A percentile compares a stretch with the other conserved stretches of the same genome.
Evolutionary conservation across 345 rosid genomes (phyloP).

Genomic region (Salix caprea): DNA sequence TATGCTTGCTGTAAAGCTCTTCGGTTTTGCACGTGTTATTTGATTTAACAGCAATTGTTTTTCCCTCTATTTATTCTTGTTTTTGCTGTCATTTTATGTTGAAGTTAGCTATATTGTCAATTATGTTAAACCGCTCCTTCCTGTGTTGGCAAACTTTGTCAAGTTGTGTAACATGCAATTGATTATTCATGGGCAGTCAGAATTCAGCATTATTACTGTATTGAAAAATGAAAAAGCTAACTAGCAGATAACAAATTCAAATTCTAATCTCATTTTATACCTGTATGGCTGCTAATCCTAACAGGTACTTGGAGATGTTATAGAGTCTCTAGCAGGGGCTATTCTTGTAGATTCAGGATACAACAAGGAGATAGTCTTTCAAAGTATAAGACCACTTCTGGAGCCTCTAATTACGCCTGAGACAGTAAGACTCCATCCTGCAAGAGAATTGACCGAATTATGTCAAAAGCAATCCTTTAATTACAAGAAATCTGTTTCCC

Average conservation of each 20-base stretch:
- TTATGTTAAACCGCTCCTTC: neutral
- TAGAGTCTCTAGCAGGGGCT: constrained; percentile 89
- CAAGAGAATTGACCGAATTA: constrained; percentile 50
- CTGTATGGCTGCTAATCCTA: neutral
- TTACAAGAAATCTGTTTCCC: constrained; percentile 11
- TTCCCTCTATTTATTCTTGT: neutral
- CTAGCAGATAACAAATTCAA: neutral
- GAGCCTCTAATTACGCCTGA: constrained; percentile 67
- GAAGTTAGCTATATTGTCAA: neutral
- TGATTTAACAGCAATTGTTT: neutral
- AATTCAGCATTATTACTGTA: neutral
- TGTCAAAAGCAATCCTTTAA: constrained; percentile 46
- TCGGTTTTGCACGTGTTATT: neutral
- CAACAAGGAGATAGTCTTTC: constrained; percentile 52
- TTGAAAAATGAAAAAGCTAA: neutral
- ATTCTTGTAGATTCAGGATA: constrained; percentile 75
- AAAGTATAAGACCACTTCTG: constrained; percentile 63
- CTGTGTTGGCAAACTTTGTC: neutral
- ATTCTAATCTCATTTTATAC: neutral
- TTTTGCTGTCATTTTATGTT: neutral
- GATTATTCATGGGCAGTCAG: neutral
- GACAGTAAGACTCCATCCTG: constrained; percentile 59
- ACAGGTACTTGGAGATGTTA: constrained; percentile 85
- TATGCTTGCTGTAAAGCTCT: neutral
- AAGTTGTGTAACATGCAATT: neutral